Evolutionary conservation across 345 rosid species (phyloP).

Genomic region (Luvunga scandens): DNA sequence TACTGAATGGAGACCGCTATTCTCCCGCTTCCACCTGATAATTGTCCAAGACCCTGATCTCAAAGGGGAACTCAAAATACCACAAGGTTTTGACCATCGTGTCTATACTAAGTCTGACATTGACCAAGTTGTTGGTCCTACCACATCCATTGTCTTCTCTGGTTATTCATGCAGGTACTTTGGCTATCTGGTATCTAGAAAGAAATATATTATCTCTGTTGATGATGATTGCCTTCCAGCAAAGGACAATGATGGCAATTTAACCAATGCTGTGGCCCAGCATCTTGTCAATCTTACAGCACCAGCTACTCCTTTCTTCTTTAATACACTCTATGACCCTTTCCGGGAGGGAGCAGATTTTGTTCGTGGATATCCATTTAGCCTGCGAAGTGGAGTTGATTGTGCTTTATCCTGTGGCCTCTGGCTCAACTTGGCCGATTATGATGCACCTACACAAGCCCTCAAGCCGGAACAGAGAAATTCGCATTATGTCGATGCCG

Average conservation of each 20-base stretch:
- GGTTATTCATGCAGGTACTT: conserved; percentile 92
- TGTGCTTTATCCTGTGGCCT: conserved; percentile 91
- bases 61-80: conserved; percentile 75
- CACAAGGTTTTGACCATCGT: conserved; percentile 72
- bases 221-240: conserved; percentile 93
- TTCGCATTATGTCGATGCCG: conserved; percentile 76
- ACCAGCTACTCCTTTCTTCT: conserved; percentile 97
- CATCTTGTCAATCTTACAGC: conserved; percentile 63
- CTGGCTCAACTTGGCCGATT: conserved; percentile 90
- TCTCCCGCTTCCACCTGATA: conserved; percentile 74
- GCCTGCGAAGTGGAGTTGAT: conserved; percentile 75
- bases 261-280: conserved; percentile 75
- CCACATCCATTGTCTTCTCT: conserved; percentile 57
- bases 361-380: conserved; percentile 96
- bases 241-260: conserved; percentile 56
- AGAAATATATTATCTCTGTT: conserved; percentile 72
- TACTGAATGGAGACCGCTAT: conserved; percentile 70
- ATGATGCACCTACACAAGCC: conserved; percentile 96
- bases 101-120: conserved; percentile 71
- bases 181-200: conserved; percentile 80
- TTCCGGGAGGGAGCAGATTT: conserved; percentile 80
- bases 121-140: conserved; percentile 54
- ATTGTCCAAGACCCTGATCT: conserved; percentile 93
- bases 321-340: conserved; percentile 93
- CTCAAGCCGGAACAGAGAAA: conserved; percentile 77